Base-by-base conservation (phyloP, 1,284 basidiomycete genomes). In the Ustilago esculenta region DNA sequence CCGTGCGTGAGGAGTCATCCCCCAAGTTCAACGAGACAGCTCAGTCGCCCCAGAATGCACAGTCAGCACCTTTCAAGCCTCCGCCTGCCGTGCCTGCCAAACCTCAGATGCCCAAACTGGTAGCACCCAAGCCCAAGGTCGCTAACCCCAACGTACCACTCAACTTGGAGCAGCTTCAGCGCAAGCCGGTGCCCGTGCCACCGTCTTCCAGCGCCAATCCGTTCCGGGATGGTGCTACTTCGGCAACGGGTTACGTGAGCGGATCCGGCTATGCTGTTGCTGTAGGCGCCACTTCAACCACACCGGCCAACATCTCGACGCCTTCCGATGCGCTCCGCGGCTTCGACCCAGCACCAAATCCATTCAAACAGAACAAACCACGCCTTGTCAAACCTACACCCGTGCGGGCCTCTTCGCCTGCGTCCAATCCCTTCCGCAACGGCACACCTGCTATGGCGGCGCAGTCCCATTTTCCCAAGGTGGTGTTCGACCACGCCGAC, bases 301-400 rank as follows among this genome's bases (percentile, higher is more conserved):
- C 65, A 7, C 65, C 72, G 0, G 50, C 59, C 33, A 52, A 60
- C 46, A 61, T 72, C 49, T 43, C 69, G 29, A 56, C 59, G 11
- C 46, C 67, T 4, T 49, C 56, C 0, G 52, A 39, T 25, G 61
- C 64, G 15, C 54, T 79, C 21, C 59, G 65, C 12, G 76, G 76
- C 33, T 79, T 79, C 46, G 74, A 79, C 27, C 76, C 76, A 3
- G 73, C 73, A 12, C 72, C 73, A 6, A 75, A 77, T 17, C 73
- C 75, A 20, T 77, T 79, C 66, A 79, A 77, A 56, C 73, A 77
- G 63, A 69, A 51, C 55, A 76, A 77, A 46, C 76, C 76, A 1
- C 64, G 77, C n/a, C 56, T 77, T 21, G 75, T 79, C 48, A 66
- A 66, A 43, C 77, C 77, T 1, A 77, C 75, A 1, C 77, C 77